phyloP scores from a whole-genome alignment of 305 asterid genomes.

The Fraxinus floribunda region DNA sequence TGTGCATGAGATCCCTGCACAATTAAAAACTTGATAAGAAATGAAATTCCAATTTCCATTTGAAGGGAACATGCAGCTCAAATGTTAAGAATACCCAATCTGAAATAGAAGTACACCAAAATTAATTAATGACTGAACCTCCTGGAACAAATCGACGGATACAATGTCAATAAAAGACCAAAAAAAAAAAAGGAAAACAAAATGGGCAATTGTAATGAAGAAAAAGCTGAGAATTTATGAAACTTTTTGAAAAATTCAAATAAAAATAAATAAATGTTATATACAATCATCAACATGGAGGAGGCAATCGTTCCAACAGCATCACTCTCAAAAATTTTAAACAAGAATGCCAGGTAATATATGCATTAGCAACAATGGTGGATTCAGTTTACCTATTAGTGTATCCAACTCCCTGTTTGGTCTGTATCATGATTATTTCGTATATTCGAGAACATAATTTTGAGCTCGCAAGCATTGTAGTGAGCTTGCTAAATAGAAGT shows the following conservation, averaged over 20 bases:
- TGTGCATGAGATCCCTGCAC: conserved; percentile 74
- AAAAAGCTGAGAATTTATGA: neutral
- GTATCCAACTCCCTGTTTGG: conserved; percentile 10
- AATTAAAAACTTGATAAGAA: neutral
- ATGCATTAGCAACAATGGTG: conserved; percentile 14
- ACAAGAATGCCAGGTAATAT: conserved; percentile 12
- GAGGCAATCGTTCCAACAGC: conserved; percentile 11
- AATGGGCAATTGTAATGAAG: neutral
- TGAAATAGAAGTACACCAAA: neutral
- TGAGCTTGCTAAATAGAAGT: conserved; percentile 6
- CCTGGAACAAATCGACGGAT: neutral
- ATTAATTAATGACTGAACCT: conserved; percentile 6
- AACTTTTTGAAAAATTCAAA: neutral
- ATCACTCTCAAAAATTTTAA: neutral
- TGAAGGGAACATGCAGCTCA: neutral
- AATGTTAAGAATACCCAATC: neutral
- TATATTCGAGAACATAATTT: conserved; percentile 23
- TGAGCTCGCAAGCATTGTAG: conserved; percentile 12
- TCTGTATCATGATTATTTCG: conserved; percentile 1
- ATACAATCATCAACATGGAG: neutral
- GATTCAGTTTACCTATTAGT: conserved; percentile 1
- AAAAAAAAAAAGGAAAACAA: neutral
- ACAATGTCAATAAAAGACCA: conserved; percentile 4
- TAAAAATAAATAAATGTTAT: neutral
- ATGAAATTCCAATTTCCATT: neutral